Conservation (phyloP, 352 stramenopile species). For the Phytophthora hybrid region DNA sequence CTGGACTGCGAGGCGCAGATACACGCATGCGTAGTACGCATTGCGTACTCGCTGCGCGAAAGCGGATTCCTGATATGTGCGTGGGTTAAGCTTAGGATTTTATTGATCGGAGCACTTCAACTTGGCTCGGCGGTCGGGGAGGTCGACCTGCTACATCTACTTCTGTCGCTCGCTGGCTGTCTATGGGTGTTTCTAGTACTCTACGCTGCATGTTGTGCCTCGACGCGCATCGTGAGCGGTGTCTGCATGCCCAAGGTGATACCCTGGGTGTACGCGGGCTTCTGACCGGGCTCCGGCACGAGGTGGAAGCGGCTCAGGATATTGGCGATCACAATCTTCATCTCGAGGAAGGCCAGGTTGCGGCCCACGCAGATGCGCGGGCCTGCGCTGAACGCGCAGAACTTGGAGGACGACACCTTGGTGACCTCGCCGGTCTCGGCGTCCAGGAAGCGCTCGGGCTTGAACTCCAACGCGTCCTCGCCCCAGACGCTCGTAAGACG, state of each 20-base stretch:
- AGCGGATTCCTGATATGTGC: neutral
- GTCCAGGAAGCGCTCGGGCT: conserved; percentile 62
- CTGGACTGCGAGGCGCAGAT: no score
- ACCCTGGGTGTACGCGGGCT: conserved; percentile 49
- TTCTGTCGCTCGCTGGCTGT: conserved; percentile 3
- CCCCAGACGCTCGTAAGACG: conserved; percentile 60
- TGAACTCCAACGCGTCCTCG: conserved; percentile 53
- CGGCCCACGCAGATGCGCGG: conserved; percentile 60
- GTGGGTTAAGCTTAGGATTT: conserved; percentile 5
- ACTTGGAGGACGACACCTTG: conserved; percentile 63
- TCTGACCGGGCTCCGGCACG: conserved; percentile 32
- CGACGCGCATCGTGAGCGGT: conserved; percentile 39
- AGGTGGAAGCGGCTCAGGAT: conserved; percentile 67
- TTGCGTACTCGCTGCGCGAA: neutral
- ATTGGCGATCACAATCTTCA: conserved; percentile 62
- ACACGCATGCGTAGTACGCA: no score
- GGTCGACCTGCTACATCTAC: conserved; percentile 1
- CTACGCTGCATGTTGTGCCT: conserved; percentile 14
- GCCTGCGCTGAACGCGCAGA: conserved; percentile 68
- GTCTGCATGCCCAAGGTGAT: conserved; percentile 60
- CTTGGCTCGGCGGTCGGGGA: conserved; percentile 4
- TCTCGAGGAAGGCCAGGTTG: conserved; percentile 60
- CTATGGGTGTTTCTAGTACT: conserved; percentile 2
- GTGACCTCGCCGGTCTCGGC: conserved; percentile 39
- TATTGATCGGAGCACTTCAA: conserved; percentile 23